Conservation (phyloP, 805 yeast species). For the Wickerhamiella bombiphila region DNA sequence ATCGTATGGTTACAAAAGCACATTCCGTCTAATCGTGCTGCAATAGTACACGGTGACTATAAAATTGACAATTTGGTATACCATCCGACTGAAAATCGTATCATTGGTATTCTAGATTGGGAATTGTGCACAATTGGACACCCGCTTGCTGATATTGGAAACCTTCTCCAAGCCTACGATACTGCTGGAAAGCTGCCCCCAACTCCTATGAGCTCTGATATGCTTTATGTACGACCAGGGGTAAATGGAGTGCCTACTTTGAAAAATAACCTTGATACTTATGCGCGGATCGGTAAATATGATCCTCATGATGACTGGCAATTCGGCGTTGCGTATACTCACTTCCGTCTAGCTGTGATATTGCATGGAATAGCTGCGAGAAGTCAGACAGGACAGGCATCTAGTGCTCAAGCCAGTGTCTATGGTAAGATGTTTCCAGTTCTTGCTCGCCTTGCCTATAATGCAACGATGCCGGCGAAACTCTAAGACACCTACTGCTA, state of each 20-base stretch:
- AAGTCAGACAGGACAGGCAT: slow-evolving; percentile 36
- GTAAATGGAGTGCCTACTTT: slow-evolving; percentile 17
- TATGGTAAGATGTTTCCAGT: slow-evolving; percentile 25
- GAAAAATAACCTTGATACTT: slow-evolving; percentile 13
- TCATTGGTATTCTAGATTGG: slow-evolving; percentile 50
- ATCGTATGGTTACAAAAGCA: slow-evolving; percentile 29
- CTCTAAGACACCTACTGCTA: too few species aligned
- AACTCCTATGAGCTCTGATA: slow-evolving; percentile 12
- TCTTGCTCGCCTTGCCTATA: slow-evolving; percentile 22
- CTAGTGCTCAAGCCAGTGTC: slow-evolving; percentile 35
- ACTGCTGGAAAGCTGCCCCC: slow-evolving; percentile 29
- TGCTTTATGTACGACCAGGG: not conserved
- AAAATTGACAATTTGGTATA: slow-evolving; percentile 50
- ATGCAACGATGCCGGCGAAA: too few species aligned
- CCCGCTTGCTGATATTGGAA: slow-evolving; percentile 48
- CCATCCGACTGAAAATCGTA: slow-evolving; percentile 36
- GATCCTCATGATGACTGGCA: slow-evolving; percentile 35
- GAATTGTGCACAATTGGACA: slow-evolving; percentile 52
- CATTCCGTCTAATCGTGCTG: slow-evolving; percentile 33
- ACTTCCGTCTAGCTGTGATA: slow-evolving; percentile 41
- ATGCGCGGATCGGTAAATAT: slow-evolving; percentile 22
- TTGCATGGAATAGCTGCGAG: slow-evolving; percentile 51
- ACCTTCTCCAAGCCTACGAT: slow-evolving; percentile 38
- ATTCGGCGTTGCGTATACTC: slow-evolving; percentile 41
- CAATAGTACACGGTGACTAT: slow-evolving; percentile 50